Evolutionary conservation across 208 protist genomes (phyloP).

Genomic region (Trichomonas vaginalis): DNA sequence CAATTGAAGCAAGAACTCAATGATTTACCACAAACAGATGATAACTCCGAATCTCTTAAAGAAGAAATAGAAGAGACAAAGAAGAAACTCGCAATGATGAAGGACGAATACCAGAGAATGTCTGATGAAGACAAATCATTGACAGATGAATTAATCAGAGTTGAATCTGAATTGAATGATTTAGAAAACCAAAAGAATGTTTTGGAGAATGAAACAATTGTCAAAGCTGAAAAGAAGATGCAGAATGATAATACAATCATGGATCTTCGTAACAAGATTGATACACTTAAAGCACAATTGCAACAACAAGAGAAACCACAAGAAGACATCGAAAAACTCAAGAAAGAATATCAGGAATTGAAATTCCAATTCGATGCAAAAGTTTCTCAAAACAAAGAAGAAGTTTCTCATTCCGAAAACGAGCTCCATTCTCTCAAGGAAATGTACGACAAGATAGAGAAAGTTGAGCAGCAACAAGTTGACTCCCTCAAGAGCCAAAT

Average conservation of each 20-base stretch:
- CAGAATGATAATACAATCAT: neutral
- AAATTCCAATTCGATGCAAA: no score
- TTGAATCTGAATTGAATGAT: neutral
- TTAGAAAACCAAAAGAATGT: neutral
- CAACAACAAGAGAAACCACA: neutral
- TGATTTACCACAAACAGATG: neutral
- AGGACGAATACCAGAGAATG: neutral
- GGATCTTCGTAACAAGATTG: neutral
- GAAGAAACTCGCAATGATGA: neutral
- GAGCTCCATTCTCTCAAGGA: no score
- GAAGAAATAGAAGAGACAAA: neutral
- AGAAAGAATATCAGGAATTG: no score
- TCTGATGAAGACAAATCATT: neutral
- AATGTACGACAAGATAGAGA: no score
- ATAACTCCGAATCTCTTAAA: neutral
- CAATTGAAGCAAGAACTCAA: neutral
- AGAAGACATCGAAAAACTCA: neutral
- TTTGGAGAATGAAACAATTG: neutral
- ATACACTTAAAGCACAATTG: neutral
- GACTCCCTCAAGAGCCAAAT: no score
- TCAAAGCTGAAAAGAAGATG: neutral
- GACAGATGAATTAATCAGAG: neutral
- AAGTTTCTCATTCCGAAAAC: no score
- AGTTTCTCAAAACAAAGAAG: no score
- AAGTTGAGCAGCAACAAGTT: neutral